A percentile compares a stretch with the other conserved stretches of the same genome.
phyloP scores from a whole-genome alignment of 2,329 filamentous ascomycete genomes.

The Juglanconis sp. region DNA sequence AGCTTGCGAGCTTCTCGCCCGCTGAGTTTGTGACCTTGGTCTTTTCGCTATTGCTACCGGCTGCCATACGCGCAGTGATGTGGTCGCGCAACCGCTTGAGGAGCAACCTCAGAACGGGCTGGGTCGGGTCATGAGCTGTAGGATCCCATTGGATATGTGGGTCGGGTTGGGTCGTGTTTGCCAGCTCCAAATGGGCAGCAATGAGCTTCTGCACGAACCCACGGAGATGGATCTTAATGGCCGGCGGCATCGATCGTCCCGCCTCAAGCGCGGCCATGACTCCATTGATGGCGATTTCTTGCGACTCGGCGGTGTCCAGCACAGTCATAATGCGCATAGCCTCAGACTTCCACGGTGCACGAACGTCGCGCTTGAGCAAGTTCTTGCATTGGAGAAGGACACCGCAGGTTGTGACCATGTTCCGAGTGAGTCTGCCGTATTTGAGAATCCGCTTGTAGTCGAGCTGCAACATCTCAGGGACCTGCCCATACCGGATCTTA shows the following conservation, averaged over 20 bases:
- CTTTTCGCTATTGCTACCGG: conserved; percentile 66
- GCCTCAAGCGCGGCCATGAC: conserved; percentile 62
- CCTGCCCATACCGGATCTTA: conserved; percentile 47
- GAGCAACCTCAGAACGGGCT: conserved; percentile 63
- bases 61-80: conserved; percentile 61
- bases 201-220: conserved; percentile 56
- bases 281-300: conserved; percentile 55
- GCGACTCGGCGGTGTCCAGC: conserved; percentile 54
- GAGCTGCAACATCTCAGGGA: conserved; percentile 72
- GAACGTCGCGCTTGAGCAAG: conserved; percentile 75
- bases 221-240: conserved; percentile 57
- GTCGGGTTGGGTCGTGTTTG: conserved; percentile 11
- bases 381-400: conserved; percentile 80
- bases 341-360: conserved; percentile 73
- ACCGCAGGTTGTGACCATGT: conserved; percentile 70
- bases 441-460: conserved; percentile 62
- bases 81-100: conserved; percentile 66
- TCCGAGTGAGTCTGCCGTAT: conserved; percentile 54
- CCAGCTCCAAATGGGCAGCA: conserved; percentile 41
- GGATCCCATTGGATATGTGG: conserved; percentile 13
- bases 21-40: conserved; percentile 66
- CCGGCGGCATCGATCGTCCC: conserved; percentile 61
- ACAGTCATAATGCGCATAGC: conserved; percentile 68
- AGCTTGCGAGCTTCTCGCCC: conserved; percentile 64
- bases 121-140: conserved; percentile 38